A percentile compares a stretch with the other conserved stretches of the same genome.
phyloP scores from a whole-genome alignment of 108 stramenopile genomes.

The Nannochloropsis salina region DNA sequence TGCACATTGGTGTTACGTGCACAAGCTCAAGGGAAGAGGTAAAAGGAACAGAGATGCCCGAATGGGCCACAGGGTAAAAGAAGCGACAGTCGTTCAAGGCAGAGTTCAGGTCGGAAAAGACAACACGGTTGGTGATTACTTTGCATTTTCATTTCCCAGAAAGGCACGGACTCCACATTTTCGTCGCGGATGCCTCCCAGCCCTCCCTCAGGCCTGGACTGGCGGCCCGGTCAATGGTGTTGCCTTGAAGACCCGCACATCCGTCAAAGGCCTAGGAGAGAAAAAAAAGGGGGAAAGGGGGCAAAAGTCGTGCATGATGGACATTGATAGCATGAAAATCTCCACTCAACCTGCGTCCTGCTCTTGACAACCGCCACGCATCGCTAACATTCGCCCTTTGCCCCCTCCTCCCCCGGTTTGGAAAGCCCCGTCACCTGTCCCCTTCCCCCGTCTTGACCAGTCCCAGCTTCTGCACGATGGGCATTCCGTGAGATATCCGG shows the following conservation, averaged over 20 bases:
- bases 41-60: too few relatives aligned
- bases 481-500: constrained; percentile 34
- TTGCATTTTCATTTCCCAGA: too few relatives aligned
- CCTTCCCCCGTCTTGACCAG: not conserved
- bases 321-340: not conserved
- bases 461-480: constrained; percentile 38
- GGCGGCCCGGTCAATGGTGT: constrained; percentile 16
- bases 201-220: not conserved
- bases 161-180: too few relatives aligned
- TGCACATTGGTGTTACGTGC: too few relatives aligned
- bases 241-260: not conserved
- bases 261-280: not conserved
- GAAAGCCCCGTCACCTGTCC: not conserved
- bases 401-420: not conserved
- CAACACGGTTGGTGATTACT: too few relatives aligned
- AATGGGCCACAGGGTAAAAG: too few relatives aligned
- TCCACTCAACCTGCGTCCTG: not conserved
- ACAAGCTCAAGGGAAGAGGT: too few relatives aligned
- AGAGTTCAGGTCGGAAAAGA: too few relatives aligned
- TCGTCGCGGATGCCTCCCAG: too few relatives aligned
- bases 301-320: not conserved
- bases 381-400: not conserved
- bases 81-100: too few relatives aligned
- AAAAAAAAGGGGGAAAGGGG: too few relatives aligned
- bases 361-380: not conserved